Evolutionary conservation across 1,284 basidiomycete genomes (phyloP), one percentile per base, ranked within the genome.

Genomic region (Austroboletus niveus): DNA sequence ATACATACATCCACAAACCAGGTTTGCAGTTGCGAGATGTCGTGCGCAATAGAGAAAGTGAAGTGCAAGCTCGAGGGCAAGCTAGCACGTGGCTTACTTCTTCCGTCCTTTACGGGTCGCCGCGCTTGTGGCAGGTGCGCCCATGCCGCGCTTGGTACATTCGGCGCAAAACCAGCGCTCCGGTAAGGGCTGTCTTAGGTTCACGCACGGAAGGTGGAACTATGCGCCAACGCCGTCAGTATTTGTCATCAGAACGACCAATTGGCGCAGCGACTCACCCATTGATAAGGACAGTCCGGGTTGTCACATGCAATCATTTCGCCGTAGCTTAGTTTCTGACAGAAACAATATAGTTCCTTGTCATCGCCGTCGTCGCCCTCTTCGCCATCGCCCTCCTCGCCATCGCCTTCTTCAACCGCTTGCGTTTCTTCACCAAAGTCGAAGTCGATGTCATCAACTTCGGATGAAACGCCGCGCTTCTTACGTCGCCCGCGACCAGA

Each of bases 231-330:
- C 49, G 45, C 42, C 15, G 53, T 63, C 20, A 69, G 49, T 8
- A 45, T 48, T 47, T 32, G 50, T 46, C 36, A 22, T 31, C 30
- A 8, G 31, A 42, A 29, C 41, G 35, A 30, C 32, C 17, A 42
- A 41, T 48, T 31, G 40, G 50, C 22, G 46, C 34, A 57, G 17
- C 11, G 12, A 74, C 82, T 74, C 54, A 85, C 85, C 85, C 85
- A 87, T 78, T 87, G 82, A 66, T 79, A 84, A n/a, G 73, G 75
- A 68, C 85, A 87, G 8, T 74, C 73, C n/a, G 76, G 69, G 58
- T 83, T 82, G 62, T 87, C 85, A 63, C 85, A 87, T 41, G 76
- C 85, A 55, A 87, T 81, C 85, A 87, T 87, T 77, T 85, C 82
- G 50, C 84, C 84, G 53, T 81, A 83, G 43, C 81, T 84, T 52